Percentiles rank a stretch among this genome's conserved stretches.
Conservation (phyloP, 139 green algal genomes). For the Deuterostichococcus epilithicus region DNA sequence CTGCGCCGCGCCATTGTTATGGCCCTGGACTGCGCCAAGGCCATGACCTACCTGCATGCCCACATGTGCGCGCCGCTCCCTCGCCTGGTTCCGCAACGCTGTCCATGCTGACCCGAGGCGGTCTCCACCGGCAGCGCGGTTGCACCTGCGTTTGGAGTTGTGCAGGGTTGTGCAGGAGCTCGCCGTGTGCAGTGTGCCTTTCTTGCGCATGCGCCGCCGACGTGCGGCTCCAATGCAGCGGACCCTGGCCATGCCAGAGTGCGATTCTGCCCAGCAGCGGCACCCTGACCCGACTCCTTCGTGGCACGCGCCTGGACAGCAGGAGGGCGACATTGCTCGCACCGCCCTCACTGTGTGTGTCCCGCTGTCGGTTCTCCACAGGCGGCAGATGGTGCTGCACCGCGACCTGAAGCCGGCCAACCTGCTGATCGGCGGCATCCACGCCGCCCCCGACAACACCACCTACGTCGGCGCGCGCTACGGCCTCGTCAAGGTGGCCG, state of each 20-base stretch:
- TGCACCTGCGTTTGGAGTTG: no score
- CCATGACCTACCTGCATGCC: conserved; percentile 82
- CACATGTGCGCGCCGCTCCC: background rate
- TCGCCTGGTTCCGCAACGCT: background rate
- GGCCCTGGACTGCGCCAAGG: conserved; percentile 74
- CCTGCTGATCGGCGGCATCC: conserved; percentile 73
- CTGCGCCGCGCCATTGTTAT: conserved; percentile 61
- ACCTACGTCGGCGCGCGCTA: conserved; percentile 28
- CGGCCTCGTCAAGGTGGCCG: conserved; percentile 16
- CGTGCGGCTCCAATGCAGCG: no score
- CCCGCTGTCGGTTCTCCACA: background rate
- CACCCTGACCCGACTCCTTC: background rate
- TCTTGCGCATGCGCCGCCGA: no score
- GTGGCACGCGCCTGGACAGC: background rate
- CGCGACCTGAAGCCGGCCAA: conserved; percentile 88
- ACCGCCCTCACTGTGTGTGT: conserved; percentile 6
- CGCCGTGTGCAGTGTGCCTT: no score
- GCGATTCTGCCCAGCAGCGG: no score
- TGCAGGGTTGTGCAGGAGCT: no score
- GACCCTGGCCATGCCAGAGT: no score
- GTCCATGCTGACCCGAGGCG: no score
- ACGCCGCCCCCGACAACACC: conserved; percentile 15
- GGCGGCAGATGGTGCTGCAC: conserved; percentile 34
- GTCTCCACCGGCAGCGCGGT: no score
- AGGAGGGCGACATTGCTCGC: no score